Evolutionary conservation across 1,139 yeast species (phyloP).

Genomic region (Zygoascus meyerae): DNA sequence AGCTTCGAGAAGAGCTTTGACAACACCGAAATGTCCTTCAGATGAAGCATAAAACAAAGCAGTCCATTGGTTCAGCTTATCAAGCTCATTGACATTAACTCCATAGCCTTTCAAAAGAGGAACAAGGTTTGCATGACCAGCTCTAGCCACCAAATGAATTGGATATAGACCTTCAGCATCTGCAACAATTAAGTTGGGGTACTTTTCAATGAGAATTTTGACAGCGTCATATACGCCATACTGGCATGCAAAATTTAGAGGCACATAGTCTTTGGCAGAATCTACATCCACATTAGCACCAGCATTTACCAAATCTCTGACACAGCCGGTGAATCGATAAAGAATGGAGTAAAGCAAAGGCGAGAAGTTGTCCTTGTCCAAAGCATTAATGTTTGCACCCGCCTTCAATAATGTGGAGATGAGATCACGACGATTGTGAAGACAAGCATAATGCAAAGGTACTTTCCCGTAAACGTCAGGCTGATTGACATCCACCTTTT

Average conservation of each 20-base stretch:
- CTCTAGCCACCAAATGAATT: slow-evolving; percentile 79
- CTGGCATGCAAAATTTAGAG: slow-evolving; percentile 85
- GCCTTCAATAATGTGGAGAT: slow-evolving; percentile 31
- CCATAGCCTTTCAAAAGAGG: slow-evolving; percentile 64
- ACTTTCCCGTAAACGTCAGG: slow-evolving; percentile 70
- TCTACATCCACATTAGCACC: slow-evolving; percentile 39
- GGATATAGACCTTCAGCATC: slow-evolving; percentile 69
- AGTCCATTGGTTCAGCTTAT: slow-evolving; percentile 88
- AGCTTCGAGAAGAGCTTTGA: slow-evolving; percentile 60
- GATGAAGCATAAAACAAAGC: slow-evolving; percentile 87
- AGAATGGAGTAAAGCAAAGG: slow-evolving; percentile 77
- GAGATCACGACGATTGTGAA: slow-evolving; percentile 33
- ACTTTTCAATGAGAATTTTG: slow-evolving; percentile 46
- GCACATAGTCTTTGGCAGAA: slow-evolving; percentile 52
- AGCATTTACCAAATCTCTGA: slow-evolving; percentile 41
- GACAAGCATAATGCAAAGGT: slow-evolving; percentile 82
- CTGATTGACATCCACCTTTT: slow-evolving; percentile 36
- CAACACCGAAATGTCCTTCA: slow-evolving; percentile 72
- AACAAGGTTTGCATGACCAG: slow-evolving; percentile 68
- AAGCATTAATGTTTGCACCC: slow-evolving; percentile 34
- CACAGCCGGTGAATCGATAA: slow-evolving; percentile 55
- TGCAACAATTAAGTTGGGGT: slow-evolving; percentile 36
- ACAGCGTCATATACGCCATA: slow-evolving; percentile 72
- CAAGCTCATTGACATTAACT: slow-evolving; percentile 72
- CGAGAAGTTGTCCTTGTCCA: slow-evolving; percentile 44